phyloP scores from a whole-genome alignment of 768 basidiomycete species.

The Jaapia argillacea region DNA sequence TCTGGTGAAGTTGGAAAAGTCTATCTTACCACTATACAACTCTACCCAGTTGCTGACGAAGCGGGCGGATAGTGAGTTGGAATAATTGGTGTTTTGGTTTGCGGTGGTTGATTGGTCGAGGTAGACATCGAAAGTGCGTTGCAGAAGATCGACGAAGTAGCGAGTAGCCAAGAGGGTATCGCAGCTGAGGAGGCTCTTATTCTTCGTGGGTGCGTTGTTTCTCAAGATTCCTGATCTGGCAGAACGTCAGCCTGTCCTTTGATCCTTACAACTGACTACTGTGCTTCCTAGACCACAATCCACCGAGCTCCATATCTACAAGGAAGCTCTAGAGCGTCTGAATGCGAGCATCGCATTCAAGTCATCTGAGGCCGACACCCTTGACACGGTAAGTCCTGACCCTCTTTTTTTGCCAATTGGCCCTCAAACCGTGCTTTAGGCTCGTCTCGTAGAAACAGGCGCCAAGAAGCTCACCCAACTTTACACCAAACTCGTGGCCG shows the following conservation, averaged over 20 bases:
- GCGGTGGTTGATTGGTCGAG: not conserved
- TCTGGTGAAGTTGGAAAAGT: conserved; percentile 75
- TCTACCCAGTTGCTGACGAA: conserved; percentile 69
- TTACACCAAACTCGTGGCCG: conserved; percentile 83
- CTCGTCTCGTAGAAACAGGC: conserved; percentile 75
- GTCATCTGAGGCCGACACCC: conserved; percentile 41
- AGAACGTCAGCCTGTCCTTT: too few relatives aligned
- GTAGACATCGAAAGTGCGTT: conserved; percentile 76
- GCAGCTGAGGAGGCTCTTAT: conserved; percentile 74
- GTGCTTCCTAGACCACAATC: conserved; percentile 49
- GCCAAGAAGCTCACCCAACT: conserved; percentile 74
- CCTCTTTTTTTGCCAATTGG: not conserved
- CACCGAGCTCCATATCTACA: conserved; percentile 54
- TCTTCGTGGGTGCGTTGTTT: conserved; percentile 51
- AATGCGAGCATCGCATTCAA: conserved; percentile 78
- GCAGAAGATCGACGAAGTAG: conserved; percentile 69
- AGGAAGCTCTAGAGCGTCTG: conserved; percentile 63
- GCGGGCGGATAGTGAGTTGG: conserved; percentile 55
- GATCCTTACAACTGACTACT: not conserved
- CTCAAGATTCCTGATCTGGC: too few relatives aligned
- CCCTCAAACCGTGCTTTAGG: conserved; percentile 19
- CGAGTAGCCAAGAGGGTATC: conserved; percentile 64
- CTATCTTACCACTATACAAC: conserved; percentile 73
- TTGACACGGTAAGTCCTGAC: conserved; percentile 35
- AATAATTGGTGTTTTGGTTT: not conserved